phyloP scores from a whole-genome alignment of 2,329 filamentous ascomycete species.

The Nemania serpens region DNA sequence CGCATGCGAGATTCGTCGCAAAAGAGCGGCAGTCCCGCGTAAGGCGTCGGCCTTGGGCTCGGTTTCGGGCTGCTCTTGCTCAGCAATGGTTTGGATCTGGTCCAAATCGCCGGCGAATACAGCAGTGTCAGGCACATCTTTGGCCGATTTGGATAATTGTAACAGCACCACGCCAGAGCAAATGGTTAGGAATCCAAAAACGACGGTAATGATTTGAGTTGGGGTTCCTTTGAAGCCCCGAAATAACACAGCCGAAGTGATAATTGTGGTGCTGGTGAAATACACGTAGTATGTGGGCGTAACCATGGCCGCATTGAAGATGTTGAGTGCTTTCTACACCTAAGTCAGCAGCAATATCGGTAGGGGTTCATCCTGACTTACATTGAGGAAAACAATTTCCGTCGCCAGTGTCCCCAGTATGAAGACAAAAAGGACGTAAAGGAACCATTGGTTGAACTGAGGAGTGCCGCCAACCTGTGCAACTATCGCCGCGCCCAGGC shows the following conservation, averaged over 20 bases:
- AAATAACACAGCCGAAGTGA: constrained; percentile 91
- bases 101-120: constrained; percentile 92
- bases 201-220: constrained; percentile 81
- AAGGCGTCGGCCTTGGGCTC: constrained; percentile 97
- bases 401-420: constrained; percentile 86
- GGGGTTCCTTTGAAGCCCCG: constrained; percentile 89
- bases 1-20: constrained; percentile 77
- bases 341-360: constrained; percentile 41
- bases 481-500: constrained; percentile 86
- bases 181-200: constrained; percentile 92
- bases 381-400: constrained; percentile 95
- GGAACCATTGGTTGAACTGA: constrained; percentile 97
- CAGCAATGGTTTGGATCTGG: constrained; percentile 92
- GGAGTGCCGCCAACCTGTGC: constrained; percentile 79
- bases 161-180: constrained; percentile 90
- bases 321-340: constrained; percentile 89
- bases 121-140: constrained; percentile 92
- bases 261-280: constrained; percentile 94
- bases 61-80: constrained; percentile 93
- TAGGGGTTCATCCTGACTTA: constrained; percentile 54
- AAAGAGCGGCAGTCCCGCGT: constrained; percentile 84
- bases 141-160: constrained; percentile 97
- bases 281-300: constrained; percentile 99
- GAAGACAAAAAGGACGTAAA: constrained; percentile 90
- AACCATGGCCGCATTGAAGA: constrained; percentile 95